Evolutionary conservation across 2,329 filamentous ascomycete genomes (phyloP).

Genomic region (Colletotrichum spaethianum): DNA sequence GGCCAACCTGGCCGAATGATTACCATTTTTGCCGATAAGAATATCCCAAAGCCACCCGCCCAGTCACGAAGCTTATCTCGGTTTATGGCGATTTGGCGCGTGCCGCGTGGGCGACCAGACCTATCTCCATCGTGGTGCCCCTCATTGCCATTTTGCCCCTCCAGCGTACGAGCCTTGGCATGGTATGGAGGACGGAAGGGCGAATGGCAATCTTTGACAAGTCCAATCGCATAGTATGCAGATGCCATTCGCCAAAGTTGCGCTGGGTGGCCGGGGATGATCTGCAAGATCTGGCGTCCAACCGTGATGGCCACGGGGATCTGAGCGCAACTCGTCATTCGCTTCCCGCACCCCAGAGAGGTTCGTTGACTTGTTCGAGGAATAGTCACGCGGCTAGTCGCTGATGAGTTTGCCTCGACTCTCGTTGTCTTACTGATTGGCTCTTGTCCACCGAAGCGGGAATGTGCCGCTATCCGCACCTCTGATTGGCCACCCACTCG

Average conservation of each 20-base stretch:
- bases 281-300: constrained; percentile 32
- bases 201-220: background rate
- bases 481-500: constrained; percentile 40
- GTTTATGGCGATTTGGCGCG: background rate
- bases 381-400: constrained; percentile 4
- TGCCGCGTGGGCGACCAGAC: no score
- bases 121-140: background rate
- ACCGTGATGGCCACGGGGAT: constrained; percentile 42
- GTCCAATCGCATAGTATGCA: background rate
- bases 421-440: constrained; percentile 21
- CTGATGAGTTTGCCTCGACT: background rate
- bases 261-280: background rate
- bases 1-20: background rate
- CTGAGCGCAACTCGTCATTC: constrained; percentile 13
- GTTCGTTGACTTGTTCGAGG: background rate
- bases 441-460: constrained; percentile 28
- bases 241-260: background rate
- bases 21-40: background rate
- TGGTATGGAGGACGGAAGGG: background rate
- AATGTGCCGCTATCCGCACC: constrained; percentile 36
- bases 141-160: background rate
- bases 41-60: background rate
- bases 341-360: background rate
- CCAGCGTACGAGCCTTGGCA: background rate
- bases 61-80: background rate